These are phyloP conservation scores for Scheffersomyces stambukii DNA, from an alignment of 1,139 yeast species.

Conservation along the genomic window DNA sequence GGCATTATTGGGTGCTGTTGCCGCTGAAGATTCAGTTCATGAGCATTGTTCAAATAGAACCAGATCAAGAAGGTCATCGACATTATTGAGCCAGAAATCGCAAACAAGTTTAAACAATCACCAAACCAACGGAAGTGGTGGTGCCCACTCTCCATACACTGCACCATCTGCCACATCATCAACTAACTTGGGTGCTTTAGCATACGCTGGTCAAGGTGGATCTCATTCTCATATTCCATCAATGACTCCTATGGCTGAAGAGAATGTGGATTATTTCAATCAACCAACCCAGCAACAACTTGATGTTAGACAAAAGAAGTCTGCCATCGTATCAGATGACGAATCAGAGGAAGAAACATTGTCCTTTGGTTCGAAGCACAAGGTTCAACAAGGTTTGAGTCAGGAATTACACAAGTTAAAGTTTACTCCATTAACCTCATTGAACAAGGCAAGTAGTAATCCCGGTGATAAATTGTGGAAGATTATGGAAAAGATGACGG, in stretches of 20 bases:
- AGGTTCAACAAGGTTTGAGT: conserved; percentile 46
- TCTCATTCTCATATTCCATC: conserved; percentile 47
- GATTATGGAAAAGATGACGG: conserved; percentile 79
- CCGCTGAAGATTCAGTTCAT: conserved; percentile 59
- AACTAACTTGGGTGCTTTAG: conserved; percentile 54
- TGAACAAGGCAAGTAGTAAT: conserved; percentile 8
- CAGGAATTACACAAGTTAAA: conserved; percentile 34
- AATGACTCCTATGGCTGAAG: conserved; percentile 38
- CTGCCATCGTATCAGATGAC: conserved; percentile 17
- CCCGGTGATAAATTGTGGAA: conserved; percentile 70
- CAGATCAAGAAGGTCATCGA: conserved; percentile 36
- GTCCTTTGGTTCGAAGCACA: conserved; percentile 56
- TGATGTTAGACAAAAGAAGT: conserved; percentile 3
- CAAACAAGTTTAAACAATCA: conserved; percentile 23
- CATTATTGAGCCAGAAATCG: conserved; percentile 29
- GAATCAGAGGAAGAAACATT: conserved; percentile 45
- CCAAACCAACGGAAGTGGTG: conserved; percentile 13
- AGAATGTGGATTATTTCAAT: conserved; percentile 42
- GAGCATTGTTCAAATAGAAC: conserved; percentile 33
- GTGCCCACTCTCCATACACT: conserved; percentile 63
- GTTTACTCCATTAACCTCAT: conserved; percentile 36
- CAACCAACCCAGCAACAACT: conserved; percentile 22
- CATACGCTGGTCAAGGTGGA: conserved; percentile 29
- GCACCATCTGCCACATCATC: conserved; percentile 71
- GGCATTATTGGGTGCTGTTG: conserved; percentile 91